Evolutionary conservation across 176 grass and related monocot genomes (phyloP), one percentile per base, ranked within the genome.

Genomic region (Poa pratensis): DNA sequence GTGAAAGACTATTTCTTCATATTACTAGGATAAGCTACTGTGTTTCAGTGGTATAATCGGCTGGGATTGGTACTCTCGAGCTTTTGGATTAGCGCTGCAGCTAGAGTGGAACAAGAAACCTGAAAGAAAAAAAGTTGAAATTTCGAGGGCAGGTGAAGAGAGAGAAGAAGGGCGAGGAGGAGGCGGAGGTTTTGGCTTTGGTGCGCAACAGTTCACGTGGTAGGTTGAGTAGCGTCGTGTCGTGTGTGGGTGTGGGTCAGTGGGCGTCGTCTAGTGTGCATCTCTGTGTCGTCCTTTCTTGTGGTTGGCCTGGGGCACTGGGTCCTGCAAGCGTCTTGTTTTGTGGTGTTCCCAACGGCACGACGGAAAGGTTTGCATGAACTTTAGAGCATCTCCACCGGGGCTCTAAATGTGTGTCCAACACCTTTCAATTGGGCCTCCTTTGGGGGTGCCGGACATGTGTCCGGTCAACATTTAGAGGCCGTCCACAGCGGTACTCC

Each of bases 261-360:
- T 74, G 71, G 71, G 43, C 50, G 70, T 73, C 70, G 70, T 28
- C 70, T 73, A 50, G 45, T 51, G 23, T 50, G 70, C 71, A 73
- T 50, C 22, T 49, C 22, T 26, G 15, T 49, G 22, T 17, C 71
- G 22, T 49, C 70, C 43, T 50, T 73, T 73, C 42, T 73, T 23
- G 42, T 73, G 42, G 0, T 22, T 73, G 69, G 40, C 42, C 69
- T 73, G 42, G 69, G n/a, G 20, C 42, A 20, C 40, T 24, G 67
- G 37, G 37, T n/a, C 40, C 40, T 46, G 58, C 23, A 10, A 11
- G 69, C 69, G 40, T 24, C 69, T 24, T 72, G n/a, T 72, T 48
- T n/a, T 14, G 69, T 22, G 35, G 67, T 13, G 34, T 69, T 70
- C 37, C 69, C 69, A 73, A 22, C 69, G 12, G 11, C 59, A 5